Evolutionary conservation across 495 filamentous ascomycete species (phyloP), one percentile per base, ranked within the genome.

Genomic region (Penicillium ochrochloron): DNA sequence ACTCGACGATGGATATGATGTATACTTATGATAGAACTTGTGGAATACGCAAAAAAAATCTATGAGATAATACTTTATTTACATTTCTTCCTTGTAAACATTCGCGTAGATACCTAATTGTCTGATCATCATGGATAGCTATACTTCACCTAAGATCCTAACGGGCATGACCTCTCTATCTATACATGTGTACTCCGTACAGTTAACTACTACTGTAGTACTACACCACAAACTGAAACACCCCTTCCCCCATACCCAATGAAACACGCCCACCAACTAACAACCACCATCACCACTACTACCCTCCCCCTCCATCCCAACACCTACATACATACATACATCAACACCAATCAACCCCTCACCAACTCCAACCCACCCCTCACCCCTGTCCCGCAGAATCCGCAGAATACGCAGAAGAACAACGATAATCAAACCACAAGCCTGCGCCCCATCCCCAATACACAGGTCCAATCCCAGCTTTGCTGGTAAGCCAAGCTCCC

Each of bases 21-120:
- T 56, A 56, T 56, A 56, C 53, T 37, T 21, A 56, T 37, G 53
- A 56, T 56, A 56, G 53, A 56, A 33, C 29, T 21, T 35, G 53
- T 56, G 15, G 31, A 56, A 56, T 54, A 56, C 33, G 53, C 35
- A 14, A 2, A n/a, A 21, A 56, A 56, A 56, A 35, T 27, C 52
- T 33, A 31, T 12, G 23, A 54, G 14, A 11, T 29, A 3, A 10
- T 44, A 44, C 6, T 44, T 19, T 44, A 7, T 19, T 44, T n/a
- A 37, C 53, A 37, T 34, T 12, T 19, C 25, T 37, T 6, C n/a
- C 8, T 37, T 56, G 15, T 34, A 21, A 33, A 41, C 15, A 3
- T 41, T 6, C 8, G 2, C 23, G 46, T 52, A 52, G 48, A 52
- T n/a, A 37, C 4, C 9, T 14, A 33, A 14, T 33, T 53, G 6